Percentiles rank a stretch among this genome's conserved stretches.
These are phyloP conservation scores for Didymella arachidicola DNA, from an alignment of 2,329 filamentous ascomycete genomes.

Conservation along the genomic window DNA sequence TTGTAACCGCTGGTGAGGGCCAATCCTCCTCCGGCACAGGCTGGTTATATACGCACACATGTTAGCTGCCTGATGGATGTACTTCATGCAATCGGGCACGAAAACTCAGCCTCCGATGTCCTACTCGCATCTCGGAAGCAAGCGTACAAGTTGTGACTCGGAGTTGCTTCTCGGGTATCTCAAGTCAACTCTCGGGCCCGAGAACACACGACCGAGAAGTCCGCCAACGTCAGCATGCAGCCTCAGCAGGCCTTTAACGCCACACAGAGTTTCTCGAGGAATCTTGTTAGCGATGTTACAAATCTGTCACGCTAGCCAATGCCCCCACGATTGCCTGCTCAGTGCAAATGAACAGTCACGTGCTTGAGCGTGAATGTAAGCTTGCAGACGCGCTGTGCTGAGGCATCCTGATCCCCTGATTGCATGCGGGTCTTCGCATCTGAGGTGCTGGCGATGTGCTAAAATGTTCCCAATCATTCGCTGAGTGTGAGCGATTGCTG, in stretches of 20 bases:
- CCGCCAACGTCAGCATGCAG: not conserved
- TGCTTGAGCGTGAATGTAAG: too few species aligned
- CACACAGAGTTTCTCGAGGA: not conserved
- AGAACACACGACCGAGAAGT: not conserved
- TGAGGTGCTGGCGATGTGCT: not conserved
- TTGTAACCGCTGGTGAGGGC: not conserved
- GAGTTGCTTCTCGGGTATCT: conserved; percentile 1
- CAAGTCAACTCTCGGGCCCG: not conserved
- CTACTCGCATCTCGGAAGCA: not conserved
- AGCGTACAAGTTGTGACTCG: not conserved
- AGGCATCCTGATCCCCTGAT: too few species aligned
- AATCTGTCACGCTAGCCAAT: not conserved
- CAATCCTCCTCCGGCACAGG: not conserved
- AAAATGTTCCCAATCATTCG: too few species aligned
- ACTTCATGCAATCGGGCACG: not conserved
- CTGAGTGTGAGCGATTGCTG: not conserved
- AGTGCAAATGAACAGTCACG: too few species aligned
- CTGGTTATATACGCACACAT: not conserved
- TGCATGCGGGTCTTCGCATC: not conserved
- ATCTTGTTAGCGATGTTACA: not conserved
- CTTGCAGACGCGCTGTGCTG: not conserved
- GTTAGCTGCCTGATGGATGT: not conserved
- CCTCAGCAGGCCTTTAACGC: not conserved
- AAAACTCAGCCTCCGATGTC: not conserved
- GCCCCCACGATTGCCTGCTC: too few species aligned